Percentiles rank a stretch among this genome's conserved stretches.
These are phyloP conservation scores for Cinnamomum chago DNA, from an alignment of 164 flowering plant genomes.

Conservation along the genomic window DNA sequence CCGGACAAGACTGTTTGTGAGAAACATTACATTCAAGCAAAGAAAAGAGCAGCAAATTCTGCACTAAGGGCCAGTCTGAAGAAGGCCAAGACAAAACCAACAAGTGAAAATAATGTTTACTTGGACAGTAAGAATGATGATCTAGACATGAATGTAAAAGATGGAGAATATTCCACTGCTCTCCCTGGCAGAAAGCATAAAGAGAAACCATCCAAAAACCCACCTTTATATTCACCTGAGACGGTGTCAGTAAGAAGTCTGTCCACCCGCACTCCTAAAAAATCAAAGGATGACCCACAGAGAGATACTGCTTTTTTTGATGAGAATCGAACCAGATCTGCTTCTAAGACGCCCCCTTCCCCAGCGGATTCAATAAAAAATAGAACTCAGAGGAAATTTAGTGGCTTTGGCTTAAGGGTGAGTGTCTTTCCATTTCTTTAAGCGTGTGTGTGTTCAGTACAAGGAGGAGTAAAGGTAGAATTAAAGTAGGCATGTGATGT, in stretches of 20 bases:
- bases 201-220: conserved; percentile 44
- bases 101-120: conserved; percentile 53
- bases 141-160: conserved; percentile 38
- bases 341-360: conserved; percentile 40
- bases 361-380: conserved; percentile 45
- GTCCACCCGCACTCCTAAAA: conserved; percentile 33
- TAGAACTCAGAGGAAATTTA: conserved; percentile 43
- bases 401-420: conserved; percentile 42
- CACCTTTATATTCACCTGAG: conserved; percentile 51
- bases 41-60: conserved; percentile 95
- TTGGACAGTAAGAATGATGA: conserved; percentile 74
- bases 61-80: conserved; percentile 75
- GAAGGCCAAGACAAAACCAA: conserved; percentile 65
- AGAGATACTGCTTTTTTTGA: conserved; percentile 43
- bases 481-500: no score
- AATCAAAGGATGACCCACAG: conserved; percentile 34
- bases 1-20: conserved; percentile 97
- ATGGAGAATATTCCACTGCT: conserved; percentile 34
- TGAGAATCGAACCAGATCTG: conserved; percentile 37
- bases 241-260: conserved; percentile 37
- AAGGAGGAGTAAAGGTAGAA: no score
- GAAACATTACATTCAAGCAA: conserved; percentile 93
- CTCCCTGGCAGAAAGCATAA: conserved; percentile 38
- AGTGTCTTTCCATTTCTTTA: conserved; percentile 17
- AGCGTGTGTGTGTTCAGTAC: no score